Conservation (phyloP, 1,284 basidiomycete genomes). For the Somion occarium region DNA sequence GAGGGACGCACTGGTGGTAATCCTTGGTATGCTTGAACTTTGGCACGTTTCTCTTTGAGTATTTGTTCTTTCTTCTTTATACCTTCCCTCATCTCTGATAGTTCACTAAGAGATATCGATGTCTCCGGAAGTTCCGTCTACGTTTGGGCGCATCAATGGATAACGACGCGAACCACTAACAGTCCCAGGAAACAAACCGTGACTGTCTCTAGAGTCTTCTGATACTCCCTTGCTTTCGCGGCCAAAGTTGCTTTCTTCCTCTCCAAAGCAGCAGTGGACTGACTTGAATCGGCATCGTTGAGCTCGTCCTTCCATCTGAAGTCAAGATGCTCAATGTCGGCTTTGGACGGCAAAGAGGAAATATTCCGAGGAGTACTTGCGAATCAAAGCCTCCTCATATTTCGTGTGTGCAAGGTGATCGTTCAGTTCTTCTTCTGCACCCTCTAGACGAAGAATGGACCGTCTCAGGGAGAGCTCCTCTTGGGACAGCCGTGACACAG, state of each 20-base stretch:
- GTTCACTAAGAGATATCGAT: conserved; percentile 33
- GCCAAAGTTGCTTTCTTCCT: conserved; percentile 33
- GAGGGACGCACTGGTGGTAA: conserved; percentile 36
- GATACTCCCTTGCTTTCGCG: conserved; percentile 42
- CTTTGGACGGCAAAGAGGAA: not conserved
- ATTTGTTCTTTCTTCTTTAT: conserved; percentile 31
- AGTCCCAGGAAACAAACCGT: conserved; percentile 28
- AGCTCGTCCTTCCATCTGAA: conserved; percentile 34
- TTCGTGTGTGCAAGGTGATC: conserved; percentile 27
- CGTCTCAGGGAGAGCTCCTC: conserved; percentile 28
- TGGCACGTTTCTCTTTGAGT: conserved; percentile 39
- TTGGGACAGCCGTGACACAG: conserved; percentile 30
- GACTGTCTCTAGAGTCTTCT: conserved; percentile 32
- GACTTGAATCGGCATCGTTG: conserved; percentile 19
- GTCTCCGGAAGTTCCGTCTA: conserved; percentile 25
- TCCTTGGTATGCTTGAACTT: conserved; percentile 41
- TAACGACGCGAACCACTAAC: too few relatives aligned
- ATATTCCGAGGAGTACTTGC: conserved; percentile 27
- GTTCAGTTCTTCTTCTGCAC: conserved; percentile 33
- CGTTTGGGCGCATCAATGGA: too few relatives aligned
- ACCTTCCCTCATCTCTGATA: conserved; percentile 32
- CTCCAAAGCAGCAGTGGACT: conserved; percentile 29
- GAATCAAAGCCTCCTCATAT: conserved; percentile 33
- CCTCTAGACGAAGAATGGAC: conserved; percentile 28
- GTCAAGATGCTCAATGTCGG: not conserved